Evolutionary conservation across 2,329 filamentous ascomycete genomes (phyloP).

Genomic region (Fusarium mexicanum): DNA sequence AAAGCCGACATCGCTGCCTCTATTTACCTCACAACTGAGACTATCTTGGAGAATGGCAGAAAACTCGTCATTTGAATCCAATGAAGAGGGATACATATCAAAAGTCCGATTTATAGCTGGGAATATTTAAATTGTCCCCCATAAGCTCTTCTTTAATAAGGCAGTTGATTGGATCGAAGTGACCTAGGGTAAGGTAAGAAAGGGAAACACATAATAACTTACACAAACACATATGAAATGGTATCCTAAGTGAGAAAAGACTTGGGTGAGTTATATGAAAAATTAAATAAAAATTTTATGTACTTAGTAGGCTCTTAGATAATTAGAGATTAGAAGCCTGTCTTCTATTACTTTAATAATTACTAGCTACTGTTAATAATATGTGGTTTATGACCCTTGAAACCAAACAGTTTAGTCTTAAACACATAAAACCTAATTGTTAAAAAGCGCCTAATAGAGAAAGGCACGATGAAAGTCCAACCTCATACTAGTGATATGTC

Average conservation of each 20-base stretch:
- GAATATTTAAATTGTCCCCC: no score
- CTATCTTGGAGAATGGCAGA: neutral
- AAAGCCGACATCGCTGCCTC: neutral
- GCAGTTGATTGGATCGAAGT: neutral
- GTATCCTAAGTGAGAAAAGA: neutral
- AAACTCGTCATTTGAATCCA: neutral
- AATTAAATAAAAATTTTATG: no score
- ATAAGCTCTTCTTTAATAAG: neutral
- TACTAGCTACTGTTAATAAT: neutral
- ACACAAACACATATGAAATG: neutral
- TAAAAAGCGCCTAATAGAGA: neutral
- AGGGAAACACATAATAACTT: neutral
- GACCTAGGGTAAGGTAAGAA: neutral
- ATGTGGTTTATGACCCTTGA: no score
- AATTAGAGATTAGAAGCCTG: neutral
- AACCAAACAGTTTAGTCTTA: neutral
- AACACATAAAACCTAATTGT: neutral
- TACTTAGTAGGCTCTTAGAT: neutral
- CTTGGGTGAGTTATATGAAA: neutral
- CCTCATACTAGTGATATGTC: neutral
- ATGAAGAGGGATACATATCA: neutral
- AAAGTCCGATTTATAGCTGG: neutral
- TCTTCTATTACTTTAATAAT: neutral
- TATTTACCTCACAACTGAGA: neutral
- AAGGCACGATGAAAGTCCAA: neutral